A percentile compares a stretch with the other conserved stretches of the same genome.
phyloP scores from a whole-genome alignment of 139 green algal species.

The Closterium sp. region DNA sequence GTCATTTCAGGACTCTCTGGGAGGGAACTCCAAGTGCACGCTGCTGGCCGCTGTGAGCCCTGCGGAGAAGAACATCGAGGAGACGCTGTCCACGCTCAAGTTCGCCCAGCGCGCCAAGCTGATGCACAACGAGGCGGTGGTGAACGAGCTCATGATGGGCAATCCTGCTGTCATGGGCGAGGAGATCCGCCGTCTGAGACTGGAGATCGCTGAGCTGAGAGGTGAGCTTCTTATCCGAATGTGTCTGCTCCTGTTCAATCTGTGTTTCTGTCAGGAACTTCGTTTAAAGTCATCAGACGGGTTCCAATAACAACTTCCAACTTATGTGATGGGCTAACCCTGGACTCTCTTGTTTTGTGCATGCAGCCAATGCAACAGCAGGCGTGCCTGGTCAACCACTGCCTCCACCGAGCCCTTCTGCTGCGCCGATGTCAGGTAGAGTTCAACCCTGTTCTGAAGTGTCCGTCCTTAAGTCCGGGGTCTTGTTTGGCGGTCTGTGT shows the following conservation, averaged over 20 bases:
- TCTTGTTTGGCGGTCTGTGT: not conserved
- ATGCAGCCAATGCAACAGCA: not conserved
- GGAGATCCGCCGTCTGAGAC: conserved; percentile 45
- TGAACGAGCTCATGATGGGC: conserved; percentile 66
- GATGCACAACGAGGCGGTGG: conserved; percentile 81
- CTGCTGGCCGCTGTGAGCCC: conserved; percentile 66
- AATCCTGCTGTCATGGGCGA: conserved; percentile 31
- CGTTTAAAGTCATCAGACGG: too few relatives aligned
- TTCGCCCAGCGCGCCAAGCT: conserved; percentile 74
- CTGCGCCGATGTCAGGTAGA: not conserved
- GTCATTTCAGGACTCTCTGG: conserved; percentile 54
- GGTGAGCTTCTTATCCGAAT: too few relatives aligned
- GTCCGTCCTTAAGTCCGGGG: not conserved
- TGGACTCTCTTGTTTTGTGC: not conserved
- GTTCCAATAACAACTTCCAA: too few relatives aligned
- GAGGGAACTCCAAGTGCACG: conserved; percentile 60
- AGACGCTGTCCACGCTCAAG: conserved; percentile 63
- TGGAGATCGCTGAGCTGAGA: conserved; percentile 44
- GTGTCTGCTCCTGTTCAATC: too few relatives aligned
- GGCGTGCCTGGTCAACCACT: not conserved
- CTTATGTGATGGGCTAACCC: not conserved
- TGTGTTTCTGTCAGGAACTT: too few relatives aligned
- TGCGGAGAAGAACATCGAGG: conserved; percentile 43
- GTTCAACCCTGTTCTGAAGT: not conserved
- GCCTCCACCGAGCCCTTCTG: not conserved